Evolutionary conservation across 2,329 filamentous ascomycete genomes (phyloP).

Genomic region (Ilyonectria destructans): DNA sequence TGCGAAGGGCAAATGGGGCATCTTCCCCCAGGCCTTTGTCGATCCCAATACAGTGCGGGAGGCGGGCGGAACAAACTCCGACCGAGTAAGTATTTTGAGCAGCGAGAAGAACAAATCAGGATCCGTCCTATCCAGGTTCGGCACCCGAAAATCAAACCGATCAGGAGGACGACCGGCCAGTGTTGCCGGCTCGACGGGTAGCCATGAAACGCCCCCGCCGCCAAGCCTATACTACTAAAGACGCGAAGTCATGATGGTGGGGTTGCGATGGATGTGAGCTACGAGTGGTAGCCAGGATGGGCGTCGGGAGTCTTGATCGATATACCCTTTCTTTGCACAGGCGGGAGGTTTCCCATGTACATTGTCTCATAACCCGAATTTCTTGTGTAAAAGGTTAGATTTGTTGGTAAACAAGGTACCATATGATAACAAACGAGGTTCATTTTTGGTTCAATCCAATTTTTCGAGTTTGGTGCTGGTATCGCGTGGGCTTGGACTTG

Average conservation of each 20-base stretch:
- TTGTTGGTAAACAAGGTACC: constrained; percentile 8
- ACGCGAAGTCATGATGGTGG: constrained; percentile 14
- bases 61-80: constrained; percentile 45
- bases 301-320: constrained; percentile 36
- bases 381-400: constrained; percentile 23
- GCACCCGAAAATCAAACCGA: constrained; percentile 50
- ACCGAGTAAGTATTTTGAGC: constrained; percentile 52
- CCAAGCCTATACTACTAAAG: constrained; percentile 37
- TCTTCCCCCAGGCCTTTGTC: constrained; percentile 68
- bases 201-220: constrained; percentile 47
- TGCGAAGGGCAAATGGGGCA: constrained; percentile 67
- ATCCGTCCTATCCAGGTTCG: constrained; percentile 56
- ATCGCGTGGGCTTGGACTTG: not conserved
- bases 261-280: constrained; percentile 20
- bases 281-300: constrained; percentile 19
- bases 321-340: constrained; percentile 34
- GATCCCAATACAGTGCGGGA: constrained; percentile 64
- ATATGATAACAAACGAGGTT: not conserved
- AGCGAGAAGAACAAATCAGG: constrained; percentile 55
- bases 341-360: constrained; percentile 18
- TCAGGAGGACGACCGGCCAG: constrained; percentile 52
- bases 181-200: constrained; percentile 54
- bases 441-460: not conserved
- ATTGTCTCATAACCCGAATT: constrained; percentile 19
- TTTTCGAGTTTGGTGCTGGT: not conserved